These are phyloP conservation scores for Citrus unshiu DNA, from an alignment of 345 rosid species.

Conservation along the genomic window DNA sequence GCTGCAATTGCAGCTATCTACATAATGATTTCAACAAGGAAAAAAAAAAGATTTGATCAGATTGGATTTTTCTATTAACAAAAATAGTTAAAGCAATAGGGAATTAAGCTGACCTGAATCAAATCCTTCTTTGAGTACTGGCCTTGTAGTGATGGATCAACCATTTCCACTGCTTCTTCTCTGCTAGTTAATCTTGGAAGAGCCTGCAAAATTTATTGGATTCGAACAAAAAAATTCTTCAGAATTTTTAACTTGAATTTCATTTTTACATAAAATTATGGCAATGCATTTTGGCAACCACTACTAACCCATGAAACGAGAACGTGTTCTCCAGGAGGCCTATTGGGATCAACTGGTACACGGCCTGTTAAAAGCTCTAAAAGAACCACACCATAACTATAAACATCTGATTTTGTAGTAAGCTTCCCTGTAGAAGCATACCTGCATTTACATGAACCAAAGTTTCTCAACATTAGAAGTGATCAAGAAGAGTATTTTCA, in stretches of 20 bases:
- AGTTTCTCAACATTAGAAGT: not conserved
- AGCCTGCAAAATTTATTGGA: slow-evolving; percentile 42
- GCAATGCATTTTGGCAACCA: not conserved
- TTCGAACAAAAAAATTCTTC: no score
- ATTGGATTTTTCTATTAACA: not conserved
- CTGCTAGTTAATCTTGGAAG: slow-evolving; percentile 80
- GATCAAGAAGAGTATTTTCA: no score
- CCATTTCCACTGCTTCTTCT: slow-evolving; percentile 70
- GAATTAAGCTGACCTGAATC: slow-evolving; percentile 50
- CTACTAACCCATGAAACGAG: slow-evolving; percentile 84
- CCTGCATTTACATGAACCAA: slow-evolving; percentile 40
- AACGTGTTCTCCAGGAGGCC: slow-evolving; percentile 77
- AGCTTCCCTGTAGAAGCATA: slow-evolving; percentile 85
- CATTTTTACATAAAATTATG: not conserved
- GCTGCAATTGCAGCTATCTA: slow-evolving; percentile 96
- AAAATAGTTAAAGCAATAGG: not conserved
- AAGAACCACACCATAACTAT: slow-evolving; percentile 82
- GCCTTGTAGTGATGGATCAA: slow-evolving; percentile 69
- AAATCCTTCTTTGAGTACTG: slow-evolving; percentile 71
- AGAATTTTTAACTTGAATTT: not conserved
- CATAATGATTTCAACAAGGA: not conserved
- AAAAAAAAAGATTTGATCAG: no score
- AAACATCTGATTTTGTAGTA: slow-evolving; percentile 89
- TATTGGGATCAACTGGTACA: slow-evolving; percentile 56
- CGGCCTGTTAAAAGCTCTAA: slow-evolving; percentile 87